Conservation (phyloP, 1,139 yeast species). For the Taphrina communis region DNA sequence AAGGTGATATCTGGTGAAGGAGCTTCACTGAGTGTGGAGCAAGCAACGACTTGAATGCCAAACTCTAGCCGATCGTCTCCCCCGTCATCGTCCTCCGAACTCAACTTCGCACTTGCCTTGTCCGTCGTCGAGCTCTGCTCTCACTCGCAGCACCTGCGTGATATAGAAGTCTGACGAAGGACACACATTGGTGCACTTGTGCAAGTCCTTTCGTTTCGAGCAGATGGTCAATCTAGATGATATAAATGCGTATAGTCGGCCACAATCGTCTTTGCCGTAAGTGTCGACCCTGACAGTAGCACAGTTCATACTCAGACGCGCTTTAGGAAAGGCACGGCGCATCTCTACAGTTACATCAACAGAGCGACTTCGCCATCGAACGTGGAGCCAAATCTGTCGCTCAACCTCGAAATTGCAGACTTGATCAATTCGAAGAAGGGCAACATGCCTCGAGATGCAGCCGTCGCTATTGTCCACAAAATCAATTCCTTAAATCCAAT, state of each 20-base stretch:
- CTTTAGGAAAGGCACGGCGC: slow-evolving; percentile 22
- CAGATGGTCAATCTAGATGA: slow-evolving; percentile 36
- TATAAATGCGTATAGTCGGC: slow-evolving; percentile 36
- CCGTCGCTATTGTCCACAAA: slow-evolving; percentile 82
- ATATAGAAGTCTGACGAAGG: too few species aligned
- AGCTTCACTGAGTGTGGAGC: background rate
- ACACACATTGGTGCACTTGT: too few species aligned
- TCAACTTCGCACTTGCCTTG: background rate
- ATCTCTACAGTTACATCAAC: slow-evolving; percentile 53
- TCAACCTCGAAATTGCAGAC: slow-evolving; percentile 92
- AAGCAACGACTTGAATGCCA: too few species aligned
- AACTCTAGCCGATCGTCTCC: slow-evolving; percentile 8
- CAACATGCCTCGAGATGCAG: slow-evolving; percentile 83
- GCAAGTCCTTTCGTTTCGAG: background rate
- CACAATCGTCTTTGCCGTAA: slow-evolving; percentile 34
- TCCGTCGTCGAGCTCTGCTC: background rate
- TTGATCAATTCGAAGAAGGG: slow-evolving; percentile 92
- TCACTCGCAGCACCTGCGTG: too few species aligned
- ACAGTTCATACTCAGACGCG: background rate
- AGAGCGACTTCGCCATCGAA: slow-evolving; percentile 88
- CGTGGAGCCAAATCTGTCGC: slow-evolving; percentile 83
- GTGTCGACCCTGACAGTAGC: background rate
- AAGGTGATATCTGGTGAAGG: too few species aligned
- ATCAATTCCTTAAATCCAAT: slow-evolving; percentile 84
- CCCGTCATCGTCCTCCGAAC: slow-evolving; percentile 12